phyloP scores from a whole-genome alignment of 2,329 filamentous ascomycete species.

The Pseudogymnoascus sp. region DNA sequence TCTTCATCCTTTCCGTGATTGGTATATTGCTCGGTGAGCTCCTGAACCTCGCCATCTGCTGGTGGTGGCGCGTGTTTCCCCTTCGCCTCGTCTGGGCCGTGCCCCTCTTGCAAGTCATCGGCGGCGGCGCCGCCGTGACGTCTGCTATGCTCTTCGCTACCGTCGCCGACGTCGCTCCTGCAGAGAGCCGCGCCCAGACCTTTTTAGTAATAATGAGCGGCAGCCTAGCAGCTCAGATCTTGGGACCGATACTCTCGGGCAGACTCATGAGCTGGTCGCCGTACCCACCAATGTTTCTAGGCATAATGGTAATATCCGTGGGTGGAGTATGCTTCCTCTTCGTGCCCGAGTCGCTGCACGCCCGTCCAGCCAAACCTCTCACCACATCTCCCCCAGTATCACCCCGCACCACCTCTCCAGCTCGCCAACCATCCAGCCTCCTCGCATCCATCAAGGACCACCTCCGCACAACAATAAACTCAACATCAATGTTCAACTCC shows the following conservation, averaged over 20 bases:
- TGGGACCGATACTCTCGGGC: constrained; percentile 31
- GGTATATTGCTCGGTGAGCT: constrained; percentile 25
- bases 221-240: constrained; percentile 28
- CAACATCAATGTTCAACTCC: constrained; percentile 21
- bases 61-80: constrained; percentile 28
- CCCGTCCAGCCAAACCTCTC: constrained; percentile 12
- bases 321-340: constrained; percentile 20
- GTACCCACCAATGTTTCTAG: constrained; percentile 21
- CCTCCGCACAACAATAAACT: constrained; percentile 15
- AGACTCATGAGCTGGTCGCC: constrained; percentile 28
- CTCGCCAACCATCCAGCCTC: neutral
- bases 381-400: neutral
- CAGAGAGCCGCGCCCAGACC: constrained; percentile 29
- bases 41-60: constrained; percentile 27
- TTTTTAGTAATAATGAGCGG: constrained; percentile 28
- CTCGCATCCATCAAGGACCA: constrained; percentile 12
- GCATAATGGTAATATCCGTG: constrained; percentile 13
- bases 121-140: constrained; percentile 30
- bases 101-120: constrained; percentile 26
- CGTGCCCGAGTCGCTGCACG: constrained; percentile 26
- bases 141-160: constrained; percentile 29
- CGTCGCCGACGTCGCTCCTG: constrained; percentile 30
- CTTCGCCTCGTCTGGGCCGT: constrained; percentile 28
- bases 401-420: neutral
- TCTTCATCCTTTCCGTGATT: constrained; percentile 26